These are phyloP conservation scores for Exophiala dermatitidis DNA, from an alignment of 2,329 filamentous ascomycete species.

Conservation along the genomic window DNA sequence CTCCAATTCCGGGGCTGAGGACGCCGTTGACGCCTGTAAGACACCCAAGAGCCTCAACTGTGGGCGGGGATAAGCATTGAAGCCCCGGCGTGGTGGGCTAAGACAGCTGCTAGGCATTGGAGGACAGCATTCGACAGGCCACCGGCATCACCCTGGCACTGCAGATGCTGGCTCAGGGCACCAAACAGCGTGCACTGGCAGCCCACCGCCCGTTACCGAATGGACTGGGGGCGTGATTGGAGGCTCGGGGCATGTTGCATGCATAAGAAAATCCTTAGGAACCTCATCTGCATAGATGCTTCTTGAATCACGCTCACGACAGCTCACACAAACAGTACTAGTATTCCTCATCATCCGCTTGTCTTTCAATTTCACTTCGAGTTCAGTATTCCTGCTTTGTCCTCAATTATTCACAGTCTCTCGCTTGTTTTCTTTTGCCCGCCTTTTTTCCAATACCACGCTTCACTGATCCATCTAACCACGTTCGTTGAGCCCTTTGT, in stretches of 20 bases:
- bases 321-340: background rate
- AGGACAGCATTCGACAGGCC: background rate
- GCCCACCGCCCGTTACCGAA: background rate
- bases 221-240: background rate
- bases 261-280: background rate
- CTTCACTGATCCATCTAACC: background rate
- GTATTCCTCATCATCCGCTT: background rate
- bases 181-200: background rate
- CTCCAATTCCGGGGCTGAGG: background rate
- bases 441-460: background rate
- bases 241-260: background rate
- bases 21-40: background rate
- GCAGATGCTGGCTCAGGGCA: background rate
- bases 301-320: background rate
- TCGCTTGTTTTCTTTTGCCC: background rate
- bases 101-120: background rate
- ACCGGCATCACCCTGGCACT: background rate
- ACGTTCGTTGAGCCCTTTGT: slow-evolving; percentile 9
- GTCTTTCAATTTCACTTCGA: background rate
- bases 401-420: background rate
- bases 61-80: background rate
- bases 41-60: slow-evolving; percentile 7
- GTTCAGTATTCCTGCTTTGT: background rate
- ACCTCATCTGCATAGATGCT: background rate
- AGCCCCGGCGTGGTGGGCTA: background rate